Evolutionary conservation across 345 rosid species (phyloP), one percentile per base, ranked within the genome.

Genomic region (Microthlaspi erraticum): DNA sequence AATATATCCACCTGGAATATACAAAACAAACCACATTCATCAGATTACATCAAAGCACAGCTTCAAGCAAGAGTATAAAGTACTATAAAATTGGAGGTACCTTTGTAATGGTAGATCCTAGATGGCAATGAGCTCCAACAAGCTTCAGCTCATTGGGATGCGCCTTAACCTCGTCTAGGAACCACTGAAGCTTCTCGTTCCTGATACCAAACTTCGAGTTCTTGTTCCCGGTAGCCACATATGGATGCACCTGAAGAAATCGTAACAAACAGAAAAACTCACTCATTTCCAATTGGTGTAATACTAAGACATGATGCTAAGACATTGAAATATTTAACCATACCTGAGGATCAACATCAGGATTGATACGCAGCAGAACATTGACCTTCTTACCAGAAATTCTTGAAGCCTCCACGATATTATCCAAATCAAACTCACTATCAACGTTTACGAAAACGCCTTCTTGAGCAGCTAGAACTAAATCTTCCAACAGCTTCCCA

Each of bases 331-430:
- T n/a, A 26, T 26, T 26, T 5, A 26, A 55, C 23, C 68, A 49
- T 79, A 92, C 99, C 98, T 91, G 99, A 77, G 98, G 98, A 72
- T 95, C 98, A 9, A 94, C 99, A 66, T 94, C 99, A 1, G 99
- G 99, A 79, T 94, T 94, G 78, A 94, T 94, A 49, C 98, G 95
- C 36, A 94, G 97, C 62, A 94, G 75, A 37, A 94, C 96, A 79
- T 91, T 91, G 71, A 91, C 96, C 84, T 83, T 85, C 78, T 88
- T 87, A 48, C 96, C 96, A 52, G 96, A 83, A 63, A 88, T 82
- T 44, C 90, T 85, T 17, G 99, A 83, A 81, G 98, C 96, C 59
- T 84, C 84, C 44, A 91, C 87, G 65, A 94, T 91, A 50, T 91
- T 88, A 44, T 89, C 91, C 83, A 94, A 78, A 76, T 94, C 99